Base-by-base conservation (phyloP, 1,284 basidiomycete species). In the Spongispora temasekensis region DNA sequence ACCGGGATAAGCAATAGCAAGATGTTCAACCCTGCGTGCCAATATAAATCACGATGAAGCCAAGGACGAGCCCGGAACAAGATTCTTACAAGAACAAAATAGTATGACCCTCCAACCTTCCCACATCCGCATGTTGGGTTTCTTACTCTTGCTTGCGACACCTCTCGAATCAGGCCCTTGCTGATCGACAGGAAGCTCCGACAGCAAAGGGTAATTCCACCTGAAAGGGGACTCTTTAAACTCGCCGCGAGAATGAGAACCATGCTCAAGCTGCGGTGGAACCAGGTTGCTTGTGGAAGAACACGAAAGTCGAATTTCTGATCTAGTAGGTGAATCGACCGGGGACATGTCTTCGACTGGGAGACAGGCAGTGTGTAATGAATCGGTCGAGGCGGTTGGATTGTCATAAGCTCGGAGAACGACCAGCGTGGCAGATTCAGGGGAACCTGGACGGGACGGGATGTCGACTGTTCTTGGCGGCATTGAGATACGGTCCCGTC, bases 1-100 rank as follows among this genome's bases (percentile, higher is more conserved):
- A 84, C 78, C 13, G 90, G 90, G 35, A 86, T 77, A 32, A 84
- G 73, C 19, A 83, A 55, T 9, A 85, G 67, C n/a, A 91, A 77
- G 54, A 88, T 28, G 65, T 91, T 91, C 30, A 91, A 69, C 87
- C 87, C 88, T 90, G 55, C 9, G 56, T 34, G 53, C 58, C 31
- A 53, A 10, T 19, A 37, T 25, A 50, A 17, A 35, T 8, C n/a
- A n/a, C n/a, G n/a, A 12, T 56, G 42, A 30, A 30, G 58, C 34
- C 13, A 32, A 56, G 31, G 27, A 35, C 23, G 19, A 25, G 15
- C 13, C n/a, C 3, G 9, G 35, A 31, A n/a, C 13, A n/a, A n/a
- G n/a, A 35, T 51, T 71, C 83, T 61, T 67, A 88, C 87, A 89
- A 57, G 87, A 88, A 59, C 81, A 81, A 58, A 83, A 75, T 37